Evolutionary conservation across 108 stramenopile species (phyloP).

Genomic region (Phaeodactylum tricornutum): DNA sequence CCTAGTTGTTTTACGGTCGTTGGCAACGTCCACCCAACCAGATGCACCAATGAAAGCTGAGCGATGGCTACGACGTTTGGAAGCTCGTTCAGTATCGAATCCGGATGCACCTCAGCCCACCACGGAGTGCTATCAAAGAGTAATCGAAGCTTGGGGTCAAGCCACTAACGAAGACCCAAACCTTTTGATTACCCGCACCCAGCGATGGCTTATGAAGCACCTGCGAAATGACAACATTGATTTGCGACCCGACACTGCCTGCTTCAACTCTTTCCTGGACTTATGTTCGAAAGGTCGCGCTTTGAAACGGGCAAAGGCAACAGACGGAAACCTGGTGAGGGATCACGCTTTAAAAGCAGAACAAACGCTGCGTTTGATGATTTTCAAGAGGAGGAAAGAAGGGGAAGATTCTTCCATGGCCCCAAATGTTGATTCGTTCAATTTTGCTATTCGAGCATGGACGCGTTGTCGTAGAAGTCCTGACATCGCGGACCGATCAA

Average conservation of each 20-base stretch:
- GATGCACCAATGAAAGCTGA: conserved; percentile 57
- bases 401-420: conserved; percentile 6
- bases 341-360: conserved; percentile 40
- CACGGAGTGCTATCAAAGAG: conserved; percentile 48
- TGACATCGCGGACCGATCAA: conserved; percentile 25
- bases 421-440: conserved; percentile 64
- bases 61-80: conserved; percentile 32
- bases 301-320: conserved; percentile 15
- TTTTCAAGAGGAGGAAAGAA: conserved; percentile 3
- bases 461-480: conserved; percentile 42
- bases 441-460: conserved; percentile 69
- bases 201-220: conserved; percentile 44
- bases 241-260: conserved; percentile 36
- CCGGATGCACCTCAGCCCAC: conserved; percentile 23
- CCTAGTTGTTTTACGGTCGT: conserved; percentile 37
- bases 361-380: conserved; percentile 26
- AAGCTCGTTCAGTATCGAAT: conserved; percentile 13
- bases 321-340: conserved; percentile 8
- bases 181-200: conserved; percentile 43
- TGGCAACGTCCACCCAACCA: conserved; percentile 20
- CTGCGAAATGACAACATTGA: not conserved
- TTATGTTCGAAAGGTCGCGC: conserved; percentile 53
- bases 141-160: conserved; percentile 66
- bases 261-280: conserved; percentile 63
- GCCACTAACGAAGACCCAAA: conserved; percentile 28